These are phyloP conservation scores for Xylaria sp. DNA, from an alignment of 2,329 filamentous ascomycete species.

Conservation along the genomic window DNA sequence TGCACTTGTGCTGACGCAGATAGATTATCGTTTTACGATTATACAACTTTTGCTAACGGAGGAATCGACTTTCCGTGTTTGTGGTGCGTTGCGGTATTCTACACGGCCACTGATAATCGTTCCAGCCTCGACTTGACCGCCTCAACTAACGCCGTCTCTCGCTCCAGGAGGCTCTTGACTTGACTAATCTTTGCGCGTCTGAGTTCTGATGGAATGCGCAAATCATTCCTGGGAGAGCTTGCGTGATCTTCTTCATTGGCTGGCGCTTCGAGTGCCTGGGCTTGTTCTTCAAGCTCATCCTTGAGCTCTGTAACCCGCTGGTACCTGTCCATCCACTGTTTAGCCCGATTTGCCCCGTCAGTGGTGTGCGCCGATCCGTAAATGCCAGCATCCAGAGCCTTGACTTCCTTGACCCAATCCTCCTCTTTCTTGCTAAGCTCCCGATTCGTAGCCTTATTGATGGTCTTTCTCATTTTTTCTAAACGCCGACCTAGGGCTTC, in stretches of 20 bases:
- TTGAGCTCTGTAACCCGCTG: conserved; percentile 61
- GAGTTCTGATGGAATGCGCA: conserved; percentile 64
- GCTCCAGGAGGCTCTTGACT: conserved; percentile 66
- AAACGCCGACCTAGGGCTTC: conserved; percentile 57
- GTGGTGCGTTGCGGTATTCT: conserved; percentile 15
- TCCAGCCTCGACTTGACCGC: conserved; percentile 68
- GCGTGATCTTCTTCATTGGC: conserved; percentile 38
- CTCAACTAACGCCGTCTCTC: conserved; percentile 72
- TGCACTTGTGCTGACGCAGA: conserved; percentile 17
- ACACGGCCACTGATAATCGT: conserved; percentile 51
- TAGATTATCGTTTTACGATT: conserved; percentile 22
- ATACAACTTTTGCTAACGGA: conserved; percentile 26
- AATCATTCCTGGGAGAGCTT: conserved; percentile 46
- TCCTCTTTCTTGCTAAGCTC: conserved; percentile 68
- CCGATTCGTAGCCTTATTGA: conserved; percentile 53
- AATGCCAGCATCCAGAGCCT: conserved; percentile 48
- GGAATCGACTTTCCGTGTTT: conserved; percentile 19
- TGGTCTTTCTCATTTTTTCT: conserved; percentile 50
- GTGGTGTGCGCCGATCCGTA: conserved; percentile 42
- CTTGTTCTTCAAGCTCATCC: conserved; percentile 58
- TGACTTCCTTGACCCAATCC: conserved; percentile 54
- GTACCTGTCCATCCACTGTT: conserved; percentile 61
- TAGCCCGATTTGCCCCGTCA: conserved; percentile 47
- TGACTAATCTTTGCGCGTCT: conserved; percentile 67
- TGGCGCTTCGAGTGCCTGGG: conserved; percentile 48